Conservation (phyloP, 805 yeast genomes). For the Candida nanaspora region DNA sequence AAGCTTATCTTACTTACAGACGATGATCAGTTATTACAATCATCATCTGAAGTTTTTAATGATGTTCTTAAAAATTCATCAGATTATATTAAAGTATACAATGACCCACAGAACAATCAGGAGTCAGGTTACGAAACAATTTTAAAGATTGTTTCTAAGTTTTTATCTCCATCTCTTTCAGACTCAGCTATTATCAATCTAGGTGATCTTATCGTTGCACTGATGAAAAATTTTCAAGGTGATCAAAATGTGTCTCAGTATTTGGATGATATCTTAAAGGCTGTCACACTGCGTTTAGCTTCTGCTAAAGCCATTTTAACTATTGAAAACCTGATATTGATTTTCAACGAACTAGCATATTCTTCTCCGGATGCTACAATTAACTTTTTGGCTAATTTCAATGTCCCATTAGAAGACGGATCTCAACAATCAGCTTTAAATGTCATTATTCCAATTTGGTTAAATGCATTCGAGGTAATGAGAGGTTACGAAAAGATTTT, state of each 20-base stretch:
- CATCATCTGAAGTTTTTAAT: constrained; percentile 68
- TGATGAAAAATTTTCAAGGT: constrained; percentile 24
- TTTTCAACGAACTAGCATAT: constrained; percentile 66
- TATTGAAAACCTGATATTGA: constrained; percentile 67
- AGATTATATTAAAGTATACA: constrained; percentile 24
- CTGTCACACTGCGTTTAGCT: constrained; percentile 61
- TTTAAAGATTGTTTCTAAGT: constrained; percentile 58
- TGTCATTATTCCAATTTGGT: constrained; percentile 71
- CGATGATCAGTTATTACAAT: constrained; percentile 77
- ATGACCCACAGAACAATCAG: constrained; percentile 23
- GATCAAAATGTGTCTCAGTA: constrained; percentile 33
- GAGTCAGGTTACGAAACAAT: constrained; percentile 47
- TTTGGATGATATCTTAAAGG: constrained; percentile 55
- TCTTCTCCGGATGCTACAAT: constrained; percentile 58
- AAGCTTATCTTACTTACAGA: constrained; percentile 35
- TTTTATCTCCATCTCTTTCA: constrained; percentile 61
- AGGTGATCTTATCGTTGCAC: constrained; percentile 39
- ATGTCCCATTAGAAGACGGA: constrained; percentile 16
- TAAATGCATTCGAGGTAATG: constrained; percentile 70
- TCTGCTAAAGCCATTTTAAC: constrained; percentile 65
- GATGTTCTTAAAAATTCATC: constrained; percentile 43
- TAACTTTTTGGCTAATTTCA: constrained; percentile 44
- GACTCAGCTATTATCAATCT: constrained; percentile 80
- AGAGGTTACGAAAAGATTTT: constrained; percentile 71
- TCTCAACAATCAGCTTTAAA: constrained; percentile 35